phyloP scores from a whole-genome alignment of 2,329 filamentous ascomycete species.

The Tricladium varicosporioides region DNA sequence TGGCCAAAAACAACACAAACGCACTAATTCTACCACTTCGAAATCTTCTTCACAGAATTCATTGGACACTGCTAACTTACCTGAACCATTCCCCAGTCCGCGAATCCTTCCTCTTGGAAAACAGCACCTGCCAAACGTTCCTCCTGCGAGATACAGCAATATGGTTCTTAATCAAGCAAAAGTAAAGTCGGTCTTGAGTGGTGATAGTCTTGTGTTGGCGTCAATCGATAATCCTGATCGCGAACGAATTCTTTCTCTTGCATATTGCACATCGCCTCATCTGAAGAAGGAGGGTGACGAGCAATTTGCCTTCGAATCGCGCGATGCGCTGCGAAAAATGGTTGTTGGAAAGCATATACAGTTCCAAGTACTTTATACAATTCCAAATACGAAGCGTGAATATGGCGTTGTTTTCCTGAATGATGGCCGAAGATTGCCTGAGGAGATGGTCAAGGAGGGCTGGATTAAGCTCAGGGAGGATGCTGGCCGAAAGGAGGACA shows the following conservation, averaged over 20 bases:
- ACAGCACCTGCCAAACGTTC: constrained; percentile 25
- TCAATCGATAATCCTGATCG: constrained; percentile 77
- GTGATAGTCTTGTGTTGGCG: constrained; percentile 84
- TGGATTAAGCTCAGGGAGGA: constrained; percentile 95
- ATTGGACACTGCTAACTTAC: constrained; percentile 28
- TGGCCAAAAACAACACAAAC: constrained; percentile 5
- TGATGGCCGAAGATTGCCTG: constrained; percentile 74
- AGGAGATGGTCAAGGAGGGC: constrained; percentile 80
- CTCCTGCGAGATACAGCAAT: constrained; percentile 31
- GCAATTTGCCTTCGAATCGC: constrained; percentile 88
- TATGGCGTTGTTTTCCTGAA: constrained; percentile 80
- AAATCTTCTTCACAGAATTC: constrained; percentile 16
- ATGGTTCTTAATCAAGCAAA: constrained; percentile 52
- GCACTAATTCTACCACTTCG: constrained; percentile 9
- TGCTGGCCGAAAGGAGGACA: constrained; percentile 86
- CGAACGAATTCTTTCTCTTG: constrained; percentile 85
- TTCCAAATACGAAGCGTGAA: constrained; percentile 81
- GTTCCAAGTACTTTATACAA: constrained; percentile 82
- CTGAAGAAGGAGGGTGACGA: constrained; percentile 88
- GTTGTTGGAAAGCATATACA: constrained; percentile 84
- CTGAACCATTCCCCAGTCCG: constrained; percentile 37
- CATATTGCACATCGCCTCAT: constrained; percentile 87
- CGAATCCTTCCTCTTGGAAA: constrained; percentile 12
- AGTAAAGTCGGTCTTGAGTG: constrained; percentile 92
- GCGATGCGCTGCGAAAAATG: constrained; percentile 83